phyloP scores from a whole-genome alignment of 768 basidiomycete species.

The Suillus weaverae region DNA sequence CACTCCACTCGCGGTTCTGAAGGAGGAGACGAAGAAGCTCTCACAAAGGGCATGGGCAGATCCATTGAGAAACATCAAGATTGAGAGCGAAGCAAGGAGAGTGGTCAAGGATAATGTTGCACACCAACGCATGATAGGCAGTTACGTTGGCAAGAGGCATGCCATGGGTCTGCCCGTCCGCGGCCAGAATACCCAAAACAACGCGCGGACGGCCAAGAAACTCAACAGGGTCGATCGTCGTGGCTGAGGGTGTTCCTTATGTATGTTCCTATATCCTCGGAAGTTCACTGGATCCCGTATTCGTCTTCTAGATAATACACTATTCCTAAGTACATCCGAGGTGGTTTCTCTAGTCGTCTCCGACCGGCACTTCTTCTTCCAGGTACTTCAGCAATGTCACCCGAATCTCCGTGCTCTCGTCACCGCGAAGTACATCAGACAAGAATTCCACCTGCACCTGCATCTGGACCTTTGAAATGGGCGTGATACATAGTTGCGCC shows the following conservation, averaged over 20 bases:
- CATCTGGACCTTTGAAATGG: slow-evolving; percentile 77
- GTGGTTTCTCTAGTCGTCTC: slow-evolving; percentile 68
- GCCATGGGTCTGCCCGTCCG: slow-evolving; percentile 92
- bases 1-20: slow-evolving; percentile 31
- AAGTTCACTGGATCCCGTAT: neutral
- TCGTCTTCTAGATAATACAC: slow-evolving; percentile 4
- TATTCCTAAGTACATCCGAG: slow-evolving; percentile 2
- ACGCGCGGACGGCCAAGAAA: slow-evolving; percentile 87
- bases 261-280: slow-evolving; percentile 16
- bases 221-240: slow-evolving; percentile 83
- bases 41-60: slow-evolving; percentile 47
- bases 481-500: neutral
- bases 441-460: slow-evolving; percentile 89
- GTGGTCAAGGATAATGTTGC: slow-evolving; percentile 88
- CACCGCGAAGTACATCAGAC: slow-evolving; percentile 88
- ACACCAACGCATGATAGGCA: slow-evolving; percentile 92
- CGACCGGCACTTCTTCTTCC: slow-evolving; percentile 94
- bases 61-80: slow-evolving; percentile 70
- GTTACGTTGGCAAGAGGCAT: slow-evolving; percentile 90
- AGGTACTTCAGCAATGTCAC: slow-evolving; percentile 89
- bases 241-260: slow-evolving; percentile 26
- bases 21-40: slow-evolving; percentile 31
- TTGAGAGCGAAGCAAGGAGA: slow-evolving; percentile 85
- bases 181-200: slow-evolving; percentile 90
- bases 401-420: slow-evolving; percentile 91